Conservation (phyloP, 257 asterid genomes). For the Solanum virginianum region DNA sequence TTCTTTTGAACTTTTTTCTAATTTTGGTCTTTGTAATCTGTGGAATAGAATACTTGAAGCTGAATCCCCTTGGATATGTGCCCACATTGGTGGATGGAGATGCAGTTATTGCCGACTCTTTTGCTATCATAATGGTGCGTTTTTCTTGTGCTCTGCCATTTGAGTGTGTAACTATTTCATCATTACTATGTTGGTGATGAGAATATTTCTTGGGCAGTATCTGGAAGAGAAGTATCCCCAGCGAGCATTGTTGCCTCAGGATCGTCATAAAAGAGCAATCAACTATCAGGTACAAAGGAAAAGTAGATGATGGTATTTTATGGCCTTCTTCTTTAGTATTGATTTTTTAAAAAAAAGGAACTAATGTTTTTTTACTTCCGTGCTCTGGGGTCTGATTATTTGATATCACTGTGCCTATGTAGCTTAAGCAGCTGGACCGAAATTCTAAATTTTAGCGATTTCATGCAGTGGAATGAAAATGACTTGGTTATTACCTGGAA, state of each 20-base stretch:
- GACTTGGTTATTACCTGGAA: background rate
- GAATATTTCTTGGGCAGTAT: conserved; percentile 34
- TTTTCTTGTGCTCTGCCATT: background rate
- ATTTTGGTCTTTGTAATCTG: background rate
- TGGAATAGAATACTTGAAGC: conserved; percentile 64
- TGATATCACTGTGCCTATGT: background rate
- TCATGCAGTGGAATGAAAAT: background rate
- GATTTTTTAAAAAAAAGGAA: background rate
- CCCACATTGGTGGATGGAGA: conserved; percentile 80
- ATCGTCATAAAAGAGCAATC: conserved; percentile 48
- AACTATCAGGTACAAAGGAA: conserved; percentile 41
- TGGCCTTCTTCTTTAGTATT: background rate
- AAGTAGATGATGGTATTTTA: background rate
- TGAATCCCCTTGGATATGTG: conserved; percentile 74
- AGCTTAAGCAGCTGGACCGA: background rate
- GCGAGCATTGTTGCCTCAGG: conserved; percentile 69
- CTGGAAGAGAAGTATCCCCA: conserved; percentile 88
- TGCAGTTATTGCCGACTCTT: conserved; percentile 53
- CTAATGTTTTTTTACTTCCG: background rate
- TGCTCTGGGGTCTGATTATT: background rate
- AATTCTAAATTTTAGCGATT: background rate
- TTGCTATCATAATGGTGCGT: conserved; percentile 73
- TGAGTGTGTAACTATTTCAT: background rate
- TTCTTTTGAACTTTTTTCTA: background rate
- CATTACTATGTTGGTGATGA: background rate